Evolutionary conservation across 768 basidiomycete species (phyloP).

Genomic region (Hygrocybe coccinea): DNA sequence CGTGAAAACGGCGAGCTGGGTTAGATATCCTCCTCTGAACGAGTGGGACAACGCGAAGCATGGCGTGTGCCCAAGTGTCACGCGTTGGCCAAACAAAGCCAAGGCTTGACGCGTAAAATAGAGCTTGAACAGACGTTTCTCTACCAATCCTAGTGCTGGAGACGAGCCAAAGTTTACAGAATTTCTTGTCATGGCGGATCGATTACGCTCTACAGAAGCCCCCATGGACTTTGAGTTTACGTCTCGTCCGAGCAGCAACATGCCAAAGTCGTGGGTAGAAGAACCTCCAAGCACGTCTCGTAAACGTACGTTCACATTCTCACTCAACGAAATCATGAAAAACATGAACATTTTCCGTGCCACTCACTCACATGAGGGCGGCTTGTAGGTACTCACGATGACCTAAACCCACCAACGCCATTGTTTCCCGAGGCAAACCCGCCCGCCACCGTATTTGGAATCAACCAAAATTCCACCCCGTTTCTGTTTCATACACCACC

Average conservation of each 20-base stretch:
- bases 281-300: slow-evolving; percentile 52
- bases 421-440: slow-evolving; percentile 29
- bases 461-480: slow-evolving; percentile 56
- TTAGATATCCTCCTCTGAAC: slow-evolving; percentile 15
- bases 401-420: slow-evolving; percentile 42
- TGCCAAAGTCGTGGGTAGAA: slow-evolving; percentile 56
- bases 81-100: slow-evolving; percentile 10
- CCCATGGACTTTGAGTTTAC: slow-evolving; percentile 92
- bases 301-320: slow-evolving; percentile 53
- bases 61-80: background rate
- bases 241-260: slow-evolving; percentile 48
- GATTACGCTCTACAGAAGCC: slow-evolving; percentile 61
- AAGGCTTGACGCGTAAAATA: no score
- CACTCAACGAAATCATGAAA: slow-evolving; percentile 4
- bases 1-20: slow-evolving; percentile 47
- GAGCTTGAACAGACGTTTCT: no score
- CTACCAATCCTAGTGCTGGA: background rate
- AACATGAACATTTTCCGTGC: slow-evolving; percentile 10
- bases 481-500: slow-evolving; percentile 49
- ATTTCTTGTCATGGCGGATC: background rate
- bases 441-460: slow-evolving; percentile 53
- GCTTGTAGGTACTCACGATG: slow-evolving; percentile 37
- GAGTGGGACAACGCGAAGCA: slow-evolving; percentile 22
- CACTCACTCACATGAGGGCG: background rate
- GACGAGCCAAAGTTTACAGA: no score